Conservation (phyloP, 805 yeast genomes). For the Kodamaea sagamina region DNA sequence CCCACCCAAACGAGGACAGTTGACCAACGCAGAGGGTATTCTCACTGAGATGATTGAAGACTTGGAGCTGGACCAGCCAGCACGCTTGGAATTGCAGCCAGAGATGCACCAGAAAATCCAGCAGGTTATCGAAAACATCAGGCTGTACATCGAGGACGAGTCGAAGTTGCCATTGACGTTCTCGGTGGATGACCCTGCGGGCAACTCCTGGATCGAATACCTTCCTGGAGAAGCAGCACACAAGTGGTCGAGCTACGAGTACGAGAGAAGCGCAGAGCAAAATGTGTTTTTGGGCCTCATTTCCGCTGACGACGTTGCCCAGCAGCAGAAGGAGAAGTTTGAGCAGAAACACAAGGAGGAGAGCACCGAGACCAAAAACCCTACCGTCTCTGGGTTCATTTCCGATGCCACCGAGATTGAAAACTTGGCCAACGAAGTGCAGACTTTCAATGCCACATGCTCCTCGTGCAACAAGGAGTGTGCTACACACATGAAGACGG, state of each 20-base stretch:
- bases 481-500: conserved; percentile 94
- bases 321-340: conserved; percentile 48
- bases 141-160: conserved; percentile 56
- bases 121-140: conserved; percentile 62
- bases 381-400: conserved; percentile 57
- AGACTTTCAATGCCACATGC: conserved; percentile 88
- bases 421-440: conserved; percentile 86
- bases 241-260: conserved; percentile 86
- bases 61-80: conserved; percentile 76
- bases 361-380: conserved; percentile 30
- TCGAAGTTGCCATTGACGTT: conserved; percentile 72
- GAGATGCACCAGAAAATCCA: conserved; percentile 75
- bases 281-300: conserved; percentile 81
- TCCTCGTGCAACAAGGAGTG: conserved; percentile 83
- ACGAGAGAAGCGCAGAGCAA: conserved; percentile 84
- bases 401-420: conserved; percentile 79
- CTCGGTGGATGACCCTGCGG: conserved; percentile 88
- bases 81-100: conserved; percentile 73
- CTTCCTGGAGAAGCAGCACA: conserved; percentile 84
- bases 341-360: conserved; percentile 41
- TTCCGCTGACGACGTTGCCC: conserved; percentile 63
- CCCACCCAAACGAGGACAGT: conserved; percentile 92
- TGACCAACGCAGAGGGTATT: conserved; percentile 90
- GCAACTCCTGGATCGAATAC: conserved; percentile 94
- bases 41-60: conserved; percentile 82